Base-by-base conservation (phyloP, 2,329 filamentous ascomycete species). In the Fusarium sp. region DNA sequence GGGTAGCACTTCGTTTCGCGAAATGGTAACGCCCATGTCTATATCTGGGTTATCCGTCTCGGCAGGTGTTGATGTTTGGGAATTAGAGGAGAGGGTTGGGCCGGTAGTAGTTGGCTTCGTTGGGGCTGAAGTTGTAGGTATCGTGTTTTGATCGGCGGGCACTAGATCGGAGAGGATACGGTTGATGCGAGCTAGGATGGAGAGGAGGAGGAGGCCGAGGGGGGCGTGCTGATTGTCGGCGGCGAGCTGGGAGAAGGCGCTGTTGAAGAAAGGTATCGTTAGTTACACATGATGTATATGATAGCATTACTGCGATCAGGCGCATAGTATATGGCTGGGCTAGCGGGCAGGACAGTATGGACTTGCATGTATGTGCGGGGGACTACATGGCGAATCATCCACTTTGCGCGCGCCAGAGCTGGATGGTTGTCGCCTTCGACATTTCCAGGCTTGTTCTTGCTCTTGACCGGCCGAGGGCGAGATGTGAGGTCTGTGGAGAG, bases 211-310 rank as follows among this genome's bases (percentile, higher is more conserved):
- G 23, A 95, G 84, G 5, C 94, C 94, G 4, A 96, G 85, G 5
- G 91, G 86, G 3, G 93, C 90, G 81, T 94, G 94, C 78, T 95
- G 93, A 37, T 88, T 90, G 81, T 95, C 93, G 20, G 92, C 91
- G 5, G 92, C 84, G 48, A 96, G 84, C 72, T 92, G 92, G 1
- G 91, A 91, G 80, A 96, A 95, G 1, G 89, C 84, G 6, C 89
- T 91, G 65, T 37, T 23, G 18, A 16, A 13, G 16, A 39, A 65
- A 32, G 16, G 16, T 25, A 35, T 3, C 35, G 35, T 75, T 39
- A 73, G 72, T 59, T 37, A 7, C 4, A 58, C 59, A 11, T 2
- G 20, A n/a, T 27, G 7, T 2, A n/a, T 1, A 52, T 3, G 32
- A 18, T 6, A n/a, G 6, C 8, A 13, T 2, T 39, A 32, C n/a